These are phyloP conservation scores for Fusarium nisikadoi DNA, from an alignment of 2,329 filamentous ascomycete species.

Conservation along the genomic window DNA sequence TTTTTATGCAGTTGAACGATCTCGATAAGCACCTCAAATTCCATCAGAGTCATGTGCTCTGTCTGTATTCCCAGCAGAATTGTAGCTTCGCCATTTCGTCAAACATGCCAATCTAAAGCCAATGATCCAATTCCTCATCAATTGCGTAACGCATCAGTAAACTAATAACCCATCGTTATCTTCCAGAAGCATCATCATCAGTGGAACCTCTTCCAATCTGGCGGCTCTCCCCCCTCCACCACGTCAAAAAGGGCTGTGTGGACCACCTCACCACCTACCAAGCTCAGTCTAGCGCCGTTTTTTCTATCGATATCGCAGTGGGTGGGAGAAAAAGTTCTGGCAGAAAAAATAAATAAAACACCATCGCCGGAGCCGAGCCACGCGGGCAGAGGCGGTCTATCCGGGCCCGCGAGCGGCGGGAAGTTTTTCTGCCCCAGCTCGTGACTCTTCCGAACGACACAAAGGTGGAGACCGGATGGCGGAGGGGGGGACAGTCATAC, in stretches of 20 bases:
- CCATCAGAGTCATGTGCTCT: conserved; percentile 8
- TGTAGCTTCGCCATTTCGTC: neutral
- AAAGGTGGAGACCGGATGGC: conserved; percentile 16
- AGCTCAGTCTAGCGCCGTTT: neutral
- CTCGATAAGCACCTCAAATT: conserved; percentile 16
- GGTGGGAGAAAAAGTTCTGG: neutral
- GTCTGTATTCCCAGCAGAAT: neutral
- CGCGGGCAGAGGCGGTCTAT: conserved; percentile 45
- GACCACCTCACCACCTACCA: conserved; percentile 8
- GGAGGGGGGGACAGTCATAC: conserved; percentile 1
- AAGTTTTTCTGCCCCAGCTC: conserved; percentile 17
- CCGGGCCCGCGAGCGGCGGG: conserved; percentile 25
- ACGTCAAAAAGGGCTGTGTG: conserved; percentile 7
- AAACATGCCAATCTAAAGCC: neutral
- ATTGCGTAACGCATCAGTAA: neutral
- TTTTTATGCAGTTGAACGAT: conserved; percentile 24
- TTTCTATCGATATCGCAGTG: neutral
- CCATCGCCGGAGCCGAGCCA: conserved; percentile 37
- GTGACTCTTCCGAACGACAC: conserved; percentile 6
- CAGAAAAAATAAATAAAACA: neutral
- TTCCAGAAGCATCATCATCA: conserved; percentile 1
- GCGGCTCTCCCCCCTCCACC: conserved; percentile 1
- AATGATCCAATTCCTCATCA: neutral
- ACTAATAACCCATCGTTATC: neutral
- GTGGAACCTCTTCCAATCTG: neutral